phyloP scores from a whole-genome alignment of 2,329 filamentous ascomycete genomes.

The Trematosphaeria pertusa region DNA sequence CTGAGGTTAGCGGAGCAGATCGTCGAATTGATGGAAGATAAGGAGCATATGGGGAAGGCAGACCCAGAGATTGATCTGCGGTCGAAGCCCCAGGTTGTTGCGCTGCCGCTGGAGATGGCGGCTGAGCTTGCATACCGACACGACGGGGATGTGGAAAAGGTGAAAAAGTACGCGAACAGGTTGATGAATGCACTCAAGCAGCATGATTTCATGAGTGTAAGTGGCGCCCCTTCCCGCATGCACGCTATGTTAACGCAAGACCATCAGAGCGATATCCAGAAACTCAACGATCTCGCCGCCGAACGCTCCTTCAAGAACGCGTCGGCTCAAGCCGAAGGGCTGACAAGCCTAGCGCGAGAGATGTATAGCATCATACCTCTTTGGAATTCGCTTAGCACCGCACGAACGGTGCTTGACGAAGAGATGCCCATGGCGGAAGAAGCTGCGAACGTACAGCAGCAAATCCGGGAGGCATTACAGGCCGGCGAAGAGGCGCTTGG shows the following conservation, averaged over 20 bases:
- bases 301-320: conserved; percentile 18
- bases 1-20: conserved; percentile 48
- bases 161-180: conserved; percentile 49
- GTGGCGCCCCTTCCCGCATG: neutral
- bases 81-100: conserved; percentile 47
- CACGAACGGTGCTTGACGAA: conserved; percentile 48
- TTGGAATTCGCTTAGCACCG: conserved; percentile 54
- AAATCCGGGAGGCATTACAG: conserved; percentile 12
- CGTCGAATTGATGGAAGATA: conserved; percentile 50
- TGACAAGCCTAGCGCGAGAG: conserved; percentile 18
- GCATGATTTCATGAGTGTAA: conserved; percentile 24
- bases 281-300: conserved; percentile 2
- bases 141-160: conserved; percentile 47
- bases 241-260: conserved; percentile 1
- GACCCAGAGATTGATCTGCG: conserved; percentile 35
- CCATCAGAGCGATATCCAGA: conserved; percentile 15
- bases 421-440: conserved; percentile 39
- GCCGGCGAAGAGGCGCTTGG: conserved; percentile 11
- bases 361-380: conserved; percentile 46
- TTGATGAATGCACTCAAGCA: conserved; percentile 46
- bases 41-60: conserved; percentile 45
- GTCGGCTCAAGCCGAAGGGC: conserved; percentile 1
- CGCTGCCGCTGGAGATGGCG: conserved; percentile 52
- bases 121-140: conserved; percentile 49
- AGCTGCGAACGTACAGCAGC: conserved; percentile 24